Conservation (phyloP, 2,329 filamentous ascomycete species). For the Dryadomyces quercivorus region DNA sequence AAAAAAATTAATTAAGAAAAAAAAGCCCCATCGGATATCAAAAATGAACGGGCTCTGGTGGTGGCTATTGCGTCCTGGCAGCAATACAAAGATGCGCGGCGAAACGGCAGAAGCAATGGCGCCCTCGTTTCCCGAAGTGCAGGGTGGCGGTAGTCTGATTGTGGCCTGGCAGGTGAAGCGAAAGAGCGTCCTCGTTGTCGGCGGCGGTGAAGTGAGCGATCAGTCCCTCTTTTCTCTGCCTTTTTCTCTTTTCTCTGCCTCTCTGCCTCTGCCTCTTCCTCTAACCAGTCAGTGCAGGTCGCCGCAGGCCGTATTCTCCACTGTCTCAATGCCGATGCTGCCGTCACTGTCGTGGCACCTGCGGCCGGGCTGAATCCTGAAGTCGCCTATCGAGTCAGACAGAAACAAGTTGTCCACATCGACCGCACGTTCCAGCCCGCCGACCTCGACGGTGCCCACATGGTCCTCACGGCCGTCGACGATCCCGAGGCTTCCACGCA, state of each 20-base stretch:
- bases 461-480: slow-evolving; percentile 90
- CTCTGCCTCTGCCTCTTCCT: slow-evolving; percentile 1
- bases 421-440: slow-evolving; percentile 74
- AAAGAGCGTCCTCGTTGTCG: slow-evolving; percentile 83
- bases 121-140: slow-evolving; percentile 59
- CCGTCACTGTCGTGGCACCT: slow-evolving; percentile 77
- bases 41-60: not conserved
- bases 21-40: not conserved
- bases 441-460: slow-evolving; percentile 71
- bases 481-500: slow-evolving; percentile 80
- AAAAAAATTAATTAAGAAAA: too few relatives aligned
- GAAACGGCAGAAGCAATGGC: slow-evolving; percentile 6
- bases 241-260: not conserved
- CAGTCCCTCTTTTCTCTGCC: not conserved
- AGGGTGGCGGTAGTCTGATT: slow-evolving; percentile 86
- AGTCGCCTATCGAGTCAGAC: slow-evolving; percentile 67
- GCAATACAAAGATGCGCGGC: not conserved
- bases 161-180: slow-evolving; percentile 89
- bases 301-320: slow-evolving; percentile 89
- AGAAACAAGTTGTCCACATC: slow-evolving; percentile 65
- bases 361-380: slow-evolving; percentile 72
- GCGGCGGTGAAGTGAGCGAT: slow-evolving; percentile 73
- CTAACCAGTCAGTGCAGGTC: slow-evolving; percentile 45
- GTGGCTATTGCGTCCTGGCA: not conserved
- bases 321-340: slow-evolving; percentile 87